phyloP scores from a whole-genome alignment of 169 alveolate species.

The Eimeria tenella region DNA sequence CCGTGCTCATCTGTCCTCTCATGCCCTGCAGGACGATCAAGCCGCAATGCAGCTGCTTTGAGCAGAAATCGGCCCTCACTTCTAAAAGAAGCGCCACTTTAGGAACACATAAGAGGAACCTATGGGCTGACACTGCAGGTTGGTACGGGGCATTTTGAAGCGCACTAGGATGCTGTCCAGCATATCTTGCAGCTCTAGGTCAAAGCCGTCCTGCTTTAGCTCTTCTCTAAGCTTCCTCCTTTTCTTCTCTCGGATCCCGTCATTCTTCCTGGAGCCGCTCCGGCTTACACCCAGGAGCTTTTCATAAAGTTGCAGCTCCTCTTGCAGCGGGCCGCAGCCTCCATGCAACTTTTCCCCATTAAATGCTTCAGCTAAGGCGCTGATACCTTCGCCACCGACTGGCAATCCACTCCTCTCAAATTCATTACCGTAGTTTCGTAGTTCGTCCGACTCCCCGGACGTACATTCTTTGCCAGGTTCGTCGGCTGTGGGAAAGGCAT shows the following conservation, averaged over 20 bases:
- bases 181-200: slow-evolving; percentile 66
- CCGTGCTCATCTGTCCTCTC: no score
- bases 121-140: no score
- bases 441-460: background rate
- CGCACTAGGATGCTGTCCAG: slow-evolving; percentile 63
- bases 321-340: slow-evolving; percentile 6
- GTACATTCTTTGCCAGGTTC: no score
- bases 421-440: background rate
- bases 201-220: slow-evolving; percentile 75
- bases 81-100: no score
- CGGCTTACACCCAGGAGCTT: slow-evolving; percentile 42
- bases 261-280: background rate
- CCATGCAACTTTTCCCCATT: background rate
- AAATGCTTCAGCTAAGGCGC: slow-evolving; percentile 18
- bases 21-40: no score
- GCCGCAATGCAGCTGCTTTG: no score
- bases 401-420: background rate
- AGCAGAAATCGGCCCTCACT: no score
- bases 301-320: slow-evolving; percentile 44
- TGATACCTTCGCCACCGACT: background rate
- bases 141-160: background rate
- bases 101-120: no score
- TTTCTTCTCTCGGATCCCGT: slow-evolving; percentile 11
- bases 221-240: slow-evolving; percentile 67
- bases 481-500: no score